A percentile compares a stretch with the other conserved stretches of the same genome.
Evolutionary conservation across 2,329 filamentous ascomycete genomes (phyloP).

Genomic region (Chaetomium sp.): DNA sequence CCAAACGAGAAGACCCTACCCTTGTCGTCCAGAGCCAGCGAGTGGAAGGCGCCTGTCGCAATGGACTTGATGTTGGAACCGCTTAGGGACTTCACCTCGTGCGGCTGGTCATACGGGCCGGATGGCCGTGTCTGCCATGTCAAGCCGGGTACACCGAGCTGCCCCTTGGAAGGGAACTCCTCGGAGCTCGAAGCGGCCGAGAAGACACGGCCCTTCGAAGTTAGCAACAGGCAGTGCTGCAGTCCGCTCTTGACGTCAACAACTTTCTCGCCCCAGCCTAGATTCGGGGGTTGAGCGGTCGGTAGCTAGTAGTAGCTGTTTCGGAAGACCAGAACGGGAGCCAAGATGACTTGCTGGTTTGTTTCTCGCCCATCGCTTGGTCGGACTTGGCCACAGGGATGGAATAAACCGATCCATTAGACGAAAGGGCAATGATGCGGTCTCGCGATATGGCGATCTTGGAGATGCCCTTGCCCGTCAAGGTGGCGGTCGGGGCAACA

Average conservation of each 20-base stretch:
- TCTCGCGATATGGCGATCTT: conserved; percentile 79
- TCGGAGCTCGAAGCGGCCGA: conserved; percentile 80
- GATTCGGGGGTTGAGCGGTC: conserved; percentile 65
- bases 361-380: conserved; percentile 64
- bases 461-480: conserved; percentile 78
- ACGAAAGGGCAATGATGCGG: conserved; percentile 77
- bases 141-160: conserved; percentile 83
- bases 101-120: conserved; percentile 78
- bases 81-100: conserved; percentile 73
- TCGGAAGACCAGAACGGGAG: conserved; percentile 68
- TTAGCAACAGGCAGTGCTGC: conserved; percentile 85
- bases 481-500: conserved; percentile 66
- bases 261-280: conserved; percentile 72
- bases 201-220: conserved; percentile 82
- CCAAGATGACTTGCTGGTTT: conserved; percentile 56
- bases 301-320: conserved; percentile 68
- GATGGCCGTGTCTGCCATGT: conserved; percentile 76
- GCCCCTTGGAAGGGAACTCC: conserved; percentile 77
- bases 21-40: conserved; percentile 71
- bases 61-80: conserved; percentile 73
- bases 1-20: conserved; percentile 86
- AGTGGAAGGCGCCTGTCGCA: conserved; percentile 85
- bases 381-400: conserved; percentile 75
- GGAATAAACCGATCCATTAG: conserved; percentile 79
- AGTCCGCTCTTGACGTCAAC: conserved; percentile 74